Base-by-base conservation (phyloP, 331 rosid genomes). In the Telfairia occidentalis region DNA sequence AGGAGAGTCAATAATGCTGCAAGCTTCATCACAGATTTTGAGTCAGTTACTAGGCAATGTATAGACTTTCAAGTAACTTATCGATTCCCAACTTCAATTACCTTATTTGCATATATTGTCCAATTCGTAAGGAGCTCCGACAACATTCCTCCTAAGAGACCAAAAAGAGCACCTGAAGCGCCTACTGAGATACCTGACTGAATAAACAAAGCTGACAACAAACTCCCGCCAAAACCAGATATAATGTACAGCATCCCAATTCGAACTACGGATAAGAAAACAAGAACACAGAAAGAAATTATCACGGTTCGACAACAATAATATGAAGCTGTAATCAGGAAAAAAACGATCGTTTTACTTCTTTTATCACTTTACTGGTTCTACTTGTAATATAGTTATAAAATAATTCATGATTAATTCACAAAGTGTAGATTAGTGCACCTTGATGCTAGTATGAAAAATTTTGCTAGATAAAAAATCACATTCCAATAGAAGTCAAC, bases 21-120 rank as follows among this genome's bases (percentile, higher is more conserved):
- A 13, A 84, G 54, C 99, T 95, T 90, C 83, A 76, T 84, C 49
- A 73, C 0, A 60, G 54, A 82, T 80, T 72, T 29, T 38, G 73
- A 81, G 76, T 81, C 86, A 81, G 52, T 40, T 48, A 49, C 72
- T 18, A 64, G 38, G 18, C 55, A 1, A 48, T 67, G n/a, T 57
- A 73, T 29, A 70, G 21, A 75, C 50, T 13, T 32, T 38, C 26
- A 48, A 42, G 38, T 40, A 71, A 35, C 18, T 16, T 59, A 61
- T 80, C 48, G 48, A 71, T 55, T 45, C 72, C 7, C 28, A 76
- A 37, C 52, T 79, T 69, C 67, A 15, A 81, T 85, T 84, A 95
- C 99, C 96, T 95, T 95, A 71, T 92, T 91, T 78, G 82, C 92
- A 65, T 95, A 95, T 71, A 92, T 86, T 2, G 99, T 91, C 99